Percentiles rank a stretch among this genome's conserved stretches.
These are phyloP conservation scores for Fusarium pseudograminearum DNA, from an alignment of 2,329 filamentous ascomycete species.

Conservation along the genomic window DNA sequence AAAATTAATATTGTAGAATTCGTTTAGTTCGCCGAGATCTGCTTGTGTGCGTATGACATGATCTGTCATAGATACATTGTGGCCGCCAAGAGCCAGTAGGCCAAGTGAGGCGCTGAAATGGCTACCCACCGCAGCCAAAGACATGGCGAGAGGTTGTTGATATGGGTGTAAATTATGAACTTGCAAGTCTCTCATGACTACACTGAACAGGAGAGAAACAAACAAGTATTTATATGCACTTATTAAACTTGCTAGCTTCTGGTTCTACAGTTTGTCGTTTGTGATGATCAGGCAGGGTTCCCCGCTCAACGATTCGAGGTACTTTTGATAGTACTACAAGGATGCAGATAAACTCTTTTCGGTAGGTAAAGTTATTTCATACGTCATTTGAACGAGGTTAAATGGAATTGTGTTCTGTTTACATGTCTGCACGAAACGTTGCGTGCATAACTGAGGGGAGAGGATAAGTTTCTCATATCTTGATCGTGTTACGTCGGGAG, in stretches of 20 bases:
- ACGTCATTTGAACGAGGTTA: slow-evolving; percentile 8
- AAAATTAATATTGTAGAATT: slow-evolving; percentile 33
- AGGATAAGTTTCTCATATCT: background rate
- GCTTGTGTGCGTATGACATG: slow-evolving; percentile 35
- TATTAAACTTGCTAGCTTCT: background rate
- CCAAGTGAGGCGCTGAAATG: background rate
- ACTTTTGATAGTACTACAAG: slow-evolving; percentile 35
- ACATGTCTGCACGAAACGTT: slow-evolving; percentile 1
- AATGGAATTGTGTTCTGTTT: background rate
- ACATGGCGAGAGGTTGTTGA: slow-evolving; percentile 6
- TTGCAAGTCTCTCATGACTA: background rate
- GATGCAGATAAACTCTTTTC: slow-evolving; percentile 19
- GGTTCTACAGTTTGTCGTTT: background rate
- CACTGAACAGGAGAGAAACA: background rate
- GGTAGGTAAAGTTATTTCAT: slow-evolving; percentile 27
- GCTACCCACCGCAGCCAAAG: slow-evolving; percentile 2
- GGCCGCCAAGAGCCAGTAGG: background rate
- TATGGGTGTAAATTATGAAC: background rate
- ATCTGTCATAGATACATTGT: slow-evolving; percentile 28
- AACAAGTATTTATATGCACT: background rate
- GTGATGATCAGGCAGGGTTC: slow-evolving; percentile 30
- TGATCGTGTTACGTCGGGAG: no score
- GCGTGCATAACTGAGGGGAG: background rate
- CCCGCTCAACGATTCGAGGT: slow-evolving; percentile 26
- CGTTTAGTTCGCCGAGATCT: slow-evolving; percentile 20